Evolutionary conservation across 106 monocot genomes (phyloP), one percentile per base, ranked within the genome.

Genomic region (Acorus gramineus): DNA sequence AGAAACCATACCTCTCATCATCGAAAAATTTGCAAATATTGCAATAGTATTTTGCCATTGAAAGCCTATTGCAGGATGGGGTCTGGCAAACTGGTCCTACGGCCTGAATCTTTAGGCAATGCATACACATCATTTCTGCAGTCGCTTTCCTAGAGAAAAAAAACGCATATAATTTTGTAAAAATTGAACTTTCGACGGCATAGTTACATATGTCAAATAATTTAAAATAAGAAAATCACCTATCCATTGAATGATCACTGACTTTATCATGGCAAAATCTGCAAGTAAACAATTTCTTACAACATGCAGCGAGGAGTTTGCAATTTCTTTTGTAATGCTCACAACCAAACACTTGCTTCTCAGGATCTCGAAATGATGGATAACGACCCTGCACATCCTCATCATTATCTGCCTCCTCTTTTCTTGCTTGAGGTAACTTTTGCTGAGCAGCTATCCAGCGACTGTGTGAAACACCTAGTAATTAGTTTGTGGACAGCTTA

Each of bases 1-100:
- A 28, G 28, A 44, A 61, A 4, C 55, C 52, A 51, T 86, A 99
- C 98, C 98, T 89, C 81, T 99, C 92, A 78, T 99, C 98, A 76
- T 99, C 92, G 74, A 99, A 99, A 79, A 99, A 86, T 71, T 99
- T 99, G 87, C 98, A 99, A 52, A 99, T 86, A 76, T 54, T 99
- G 76, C 98, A 99, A 67, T 70, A 99, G 62, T 99, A 99, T 70
- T 92, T 92, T 3, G 92, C 88, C 98, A 99, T 99, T 42, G 69
- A 80, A 69, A 99, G 74, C 60, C 66, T 89, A 74, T 80, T 63
- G 44, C 98, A 99, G 5, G 85, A 85, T 62, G 85, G 83, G 11
- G 89, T 84, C 66, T 74, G 77, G 74, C 98, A 99, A 50, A 61
- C 80, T 50, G 77, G 77, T 7, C 91, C 92, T 55, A 92, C 78